Evolutionary conservation across 495 filamentous ascomycete species (phyloP).

Genomic region (Penicillium chermesinum): DNA sequence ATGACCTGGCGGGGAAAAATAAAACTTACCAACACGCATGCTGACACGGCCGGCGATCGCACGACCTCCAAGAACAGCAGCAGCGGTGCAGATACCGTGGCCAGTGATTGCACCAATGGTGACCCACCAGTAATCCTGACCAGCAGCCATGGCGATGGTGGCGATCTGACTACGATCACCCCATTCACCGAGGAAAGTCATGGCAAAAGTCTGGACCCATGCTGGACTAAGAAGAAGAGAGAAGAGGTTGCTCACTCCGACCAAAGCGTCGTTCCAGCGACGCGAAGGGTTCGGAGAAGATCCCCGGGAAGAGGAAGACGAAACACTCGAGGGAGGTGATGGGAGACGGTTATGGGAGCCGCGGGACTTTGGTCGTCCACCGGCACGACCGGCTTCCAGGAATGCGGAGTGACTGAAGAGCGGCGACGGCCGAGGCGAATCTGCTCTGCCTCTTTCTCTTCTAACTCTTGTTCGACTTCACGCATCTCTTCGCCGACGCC

Average conservation of each 20-base stretch:
- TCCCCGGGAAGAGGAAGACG: conserved; percentile 53
- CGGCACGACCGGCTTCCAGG: conserved; percentile 45
- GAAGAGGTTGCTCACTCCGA: conserved; percentile 78
- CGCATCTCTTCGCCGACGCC: conserved; percentile 94
- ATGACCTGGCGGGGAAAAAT: conserved; percentile 37
- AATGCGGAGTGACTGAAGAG: conserved; percentile 49
- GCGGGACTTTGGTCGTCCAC: conserved; percentile 39
- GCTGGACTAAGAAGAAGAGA: conserved; percentile 86
- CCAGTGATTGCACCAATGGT: conserved; percentile 83
- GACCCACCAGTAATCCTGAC: conserved; percentile 99
- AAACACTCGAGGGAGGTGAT: conserved; percentile 49
- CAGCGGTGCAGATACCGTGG: conserved; percentile 83
- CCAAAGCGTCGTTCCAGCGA: conserved; percentile 37
- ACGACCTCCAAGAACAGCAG: conserved; percentile 88
- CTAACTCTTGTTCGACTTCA: conserved; percentile 90
- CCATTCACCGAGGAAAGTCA: conserved; percentile 99
- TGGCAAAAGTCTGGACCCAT: conserved; percentile 98
- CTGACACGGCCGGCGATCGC: conserved; percentile 92
- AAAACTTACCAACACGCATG: conserved; percentile 86
- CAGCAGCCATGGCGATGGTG: conserved; percentile 97
- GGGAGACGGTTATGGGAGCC: conserved; percentile 46
- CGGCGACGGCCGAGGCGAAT: conserved; percentile 48
- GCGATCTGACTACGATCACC: conserved; percentile 97
- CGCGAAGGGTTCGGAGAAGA: conserved; percentile 47
- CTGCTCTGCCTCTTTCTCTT: conserved; percentile 79